Evolutionary conservation across 2,329 filamentous ascomycete genomes (phyloP).

Genomic region (Magnaporthiopsis rhizophila): DNA sequence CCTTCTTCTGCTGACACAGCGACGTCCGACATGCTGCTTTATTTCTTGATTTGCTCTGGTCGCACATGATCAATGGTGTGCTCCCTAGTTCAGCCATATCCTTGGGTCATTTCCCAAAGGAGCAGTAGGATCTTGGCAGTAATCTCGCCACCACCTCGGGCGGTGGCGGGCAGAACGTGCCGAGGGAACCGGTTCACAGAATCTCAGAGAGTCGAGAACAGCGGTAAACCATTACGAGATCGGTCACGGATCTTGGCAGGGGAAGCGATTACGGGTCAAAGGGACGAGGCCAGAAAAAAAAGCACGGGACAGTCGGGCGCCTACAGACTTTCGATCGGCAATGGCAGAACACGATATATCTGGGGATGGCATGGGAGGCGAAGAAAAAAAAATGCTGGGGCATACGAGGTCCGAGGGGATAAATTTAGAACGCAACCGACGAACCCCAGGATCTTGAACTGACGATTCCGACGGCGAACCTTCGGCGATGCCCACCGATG

Average conservation of each 20-base stretch:
- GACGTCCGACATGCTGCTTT: no score
- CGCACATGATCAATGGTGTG: neutral
- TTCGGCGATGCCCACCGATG: neutral
- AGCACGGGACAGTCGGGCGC: neutral
- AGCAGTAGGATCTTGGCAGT: neutral
- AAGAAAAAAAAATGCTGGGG: neutral
- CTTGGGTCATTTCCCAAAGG: neutral
- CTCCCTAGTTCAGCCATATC: neutral
- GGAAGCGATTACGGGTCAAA: constrained; percentile 6
- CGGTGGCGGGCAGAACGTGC: neutral
- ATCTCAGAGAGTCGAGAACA: neutral
- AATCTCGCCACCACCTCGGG: neutral
- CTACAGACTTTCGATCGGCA: neutral
- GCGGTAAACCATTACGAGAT: neutral
- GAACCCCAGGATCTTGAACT: neutral
- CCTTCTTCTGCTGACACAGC: no score
- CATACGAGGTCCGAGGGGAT: neutral
- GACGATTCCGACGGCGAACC: neutral
- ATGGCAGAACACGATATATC: neutral
- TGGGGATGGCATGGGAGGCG: neutral
- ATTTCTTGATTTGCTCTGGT: neutral
- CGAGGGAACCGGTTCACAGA: neutral
- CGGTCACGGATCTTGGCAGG: neutral
- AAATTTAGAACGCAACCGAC: constrained; percentile 2
- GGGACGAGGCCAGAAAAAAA: neutral